Conservation (phyloP, 768 basidiomycete species). For the Lactarius tabidus region DNA sequence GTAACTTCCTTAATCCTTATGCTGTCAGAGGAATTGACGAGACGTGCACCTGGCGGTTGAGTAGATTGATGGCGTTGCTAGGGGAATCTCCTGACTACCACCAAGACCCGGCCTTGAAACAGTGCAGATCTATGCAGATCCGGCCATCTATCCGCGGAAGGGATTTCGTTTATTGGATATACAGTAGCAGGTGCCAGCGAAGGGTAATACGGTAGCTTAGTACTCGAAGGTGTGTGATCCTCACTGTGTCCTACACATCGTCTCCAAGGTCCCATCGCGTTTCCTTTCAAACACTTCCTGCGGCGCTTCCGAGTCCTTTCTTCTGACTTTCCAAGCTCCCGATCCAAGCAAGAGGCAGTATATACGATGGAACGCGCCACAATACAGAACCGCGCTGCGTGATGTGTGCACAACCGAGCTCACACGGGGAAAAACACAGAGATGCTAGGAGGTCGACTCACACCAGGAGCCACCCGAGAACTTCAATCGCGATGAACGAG, state of each 20-base stretch:
- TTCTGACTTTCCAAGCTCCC: neutral
- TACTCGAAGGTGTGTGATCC: neutral
- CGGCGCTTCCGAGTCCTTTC: conserved; percentile 2
- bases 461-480: conserved; percentile 24
- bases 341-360: conserved; percentile 4
- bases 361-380: conserved; percentile 15
- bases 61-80: neutral
- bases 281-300: neutral
- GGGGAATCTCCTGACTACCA: no score
- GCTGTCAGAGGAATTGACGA: neutral
- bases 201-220: neutral
- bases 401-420: neutral
- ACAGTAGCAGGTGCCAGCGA: neutral
- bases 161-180: neutral
- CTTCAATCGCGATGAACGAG: conserved; percentile 21
- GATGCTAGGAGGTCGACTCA: neutral
- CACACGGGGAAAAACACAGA: neutral
- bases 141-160: neutral
- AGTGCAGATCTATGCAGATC: neutral
- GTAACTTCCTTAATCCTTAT: no score
- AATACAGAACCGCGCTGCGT: conserved; percentile 14
- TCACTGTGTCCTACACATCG: neutral
- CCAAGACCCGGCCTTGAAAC: neutral
- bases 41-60: neutral
- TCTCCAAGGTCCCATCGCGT: neutral